Percentiles rank a stretch among this genome's conserved stretches.
Conservation (phyloP, 768 basidiomycete species). For the Lanmaoa pseudosensibilis region DNA sequence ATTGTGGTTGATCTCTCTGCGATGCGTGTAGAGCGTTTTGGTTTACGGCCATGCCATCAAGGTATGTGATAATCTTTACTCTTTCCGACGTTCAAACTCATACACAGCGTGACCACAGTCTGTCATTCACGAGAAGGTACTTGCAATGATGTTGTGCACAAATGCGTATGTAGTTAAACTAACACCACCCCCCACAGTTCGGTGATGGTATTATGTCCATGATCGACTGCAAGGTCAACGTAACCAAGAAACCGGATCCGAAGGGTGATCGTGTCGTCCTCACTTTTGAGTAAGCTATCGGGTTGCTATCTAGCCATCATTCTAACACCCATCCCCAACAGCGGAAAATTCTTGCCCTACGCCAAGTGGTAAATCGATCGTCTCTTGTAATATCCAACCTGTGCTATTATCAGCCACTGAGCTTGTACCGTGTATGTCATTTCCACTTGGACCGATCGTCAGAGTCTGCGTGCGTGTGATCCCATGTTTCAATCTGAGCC, state of each 20-base stretch:
- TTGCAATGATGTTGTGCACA: not conserved
- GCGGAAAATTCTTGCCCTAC: constrained; percentile 79
- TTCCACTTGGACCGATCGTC: constrained; percentile 3
- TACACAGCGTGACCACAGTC: constrained; percentile 40
- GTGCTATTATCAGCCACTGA: constrained; percentile 1
- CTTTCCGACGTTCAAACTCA: not conserved
- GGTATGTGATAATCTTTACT: constrained; percentile 36
- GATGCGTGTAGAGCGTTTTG: constrained; percentile 50
- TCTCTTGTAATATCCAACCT: not conserved
- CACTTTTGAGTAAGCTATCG: constrained; percentile 68
- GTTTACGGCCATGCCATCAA: constrained; percentile 83
- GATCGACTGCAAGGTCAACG: constrained; percentile 76
- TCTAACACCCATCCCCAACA: constrained; percentile 28
- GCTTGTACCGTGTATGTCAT: not conserved
- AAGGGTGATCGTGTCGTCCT: constrained; percentile 78
- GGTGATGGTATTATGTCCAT: constrained; percentile 89
- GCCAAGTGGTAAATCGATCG: constrained; percentile 53
- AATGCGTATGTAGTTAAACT: not conserved
- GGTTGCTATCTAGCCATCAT: not conserved
- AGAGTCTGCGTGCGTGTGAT: not conserved
- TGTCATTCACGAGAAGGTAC: constrained; percentile 74
- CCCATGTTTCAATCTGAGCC: constrained; percentile 16
- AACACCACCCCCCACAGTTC: constrained; percentile 44
- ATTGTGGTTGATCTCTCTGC: not conserved
- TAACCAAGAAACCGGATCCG: constrained; percentile 69